Evolutionary conservation across 495 filamentous ascomycete species (phyloP).

Genomic region (Extremus antarcticus): DNA sequence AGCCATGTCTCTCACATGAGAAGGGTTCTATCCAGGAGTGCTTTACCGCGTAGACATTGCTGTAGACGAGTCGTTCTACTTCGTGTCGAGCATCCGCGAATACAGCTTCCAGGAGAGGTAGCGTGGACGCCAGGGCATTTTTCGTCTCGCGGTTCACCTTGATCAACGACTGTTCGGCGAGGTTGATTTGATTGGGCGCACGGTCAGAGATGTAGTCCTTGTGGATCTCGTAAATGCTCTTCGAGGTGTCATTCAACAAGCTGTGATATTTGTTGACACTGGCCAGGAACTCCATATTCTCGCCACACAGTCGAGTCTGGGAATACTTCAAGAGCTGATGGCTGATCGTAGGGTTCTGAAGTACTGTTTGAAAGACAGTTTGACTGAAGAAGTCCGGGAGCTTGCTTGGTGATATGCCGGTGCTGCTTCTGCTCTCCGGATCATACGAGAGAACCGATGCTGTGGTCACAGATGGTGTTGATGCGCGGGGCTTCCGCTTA

Average conservation of each 20-base stretch:
- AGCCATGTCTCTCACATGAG: too few relatives aligned
- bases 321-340: conserved; percentile 37
- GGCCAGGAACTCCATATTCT: conserved; percentile 40
- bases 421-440: not conserved
- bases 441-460: not conserved
- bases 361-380: conserved; percentile 37
- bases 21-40: too few relatives aligned
- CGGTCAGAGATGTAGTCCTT: conserved; percentile 33
- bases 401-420: not conserved
- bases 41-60: conserved; percentile 39
- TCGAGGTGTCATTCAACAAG: conserved; percentile 32
- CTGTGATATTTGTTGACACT: conserved; percentile 34
- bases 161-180: conserved; percentile 28
- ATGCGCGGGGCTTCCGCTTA: not conserved
- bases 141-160: conserved; percentile 35
- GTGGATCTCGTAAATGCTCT: conserved; percentile 37
- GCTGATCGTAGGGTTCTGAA: conserved; percentile 36
- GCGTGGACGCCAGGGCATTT: conserved; percentile 26
- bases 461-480: not conserved
- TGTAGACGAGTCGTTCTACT: conserved; percentile 35
- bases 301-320: conserved; percentile 32
- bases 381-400: conserved; percentile 35
- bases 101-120: conserved; percentile 37
- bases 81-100: conserved; percentile 36
- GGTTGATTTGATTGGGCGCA: conserved; percentile 33